Evolutionary conservation across 2,329 filamentous ascomycete genomes (phyloP).

Genomic region (Grosmannia huntii): DNA sequence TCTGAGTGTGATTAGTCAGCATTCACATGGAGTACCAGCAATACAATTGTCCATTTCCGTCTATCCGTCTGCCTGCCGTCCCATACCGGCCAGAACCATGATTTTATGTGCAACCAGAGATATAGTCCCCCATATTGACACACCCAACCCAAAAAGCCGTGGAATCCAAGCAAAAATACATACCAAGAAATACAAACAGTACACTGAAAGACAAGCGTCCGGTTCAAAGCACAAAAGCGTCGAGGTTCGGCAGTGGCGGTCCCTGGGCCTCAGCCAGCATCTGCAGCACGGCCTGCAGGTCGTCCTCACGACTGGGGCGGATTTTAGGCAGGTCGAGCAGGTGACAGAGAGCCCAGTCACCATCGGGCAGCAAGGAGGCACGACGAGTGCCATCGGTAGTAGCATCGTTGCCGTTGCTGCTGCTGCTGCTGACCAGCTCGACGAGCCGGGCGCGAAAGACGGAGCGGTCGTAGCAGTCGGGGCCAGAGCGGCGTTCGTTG

Average conservation of each 20-base stretch:
- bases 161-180: neutral
- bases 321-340: constrained; percentile 12
- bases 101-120: no score
- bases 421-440: constrained; percentile 5
- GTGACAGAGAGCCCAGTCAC: constrained; percentile 13
- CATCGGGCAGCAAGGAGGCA: constrained; percentile 11
- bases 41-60: no score
- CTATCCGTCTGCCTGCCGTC: no score
- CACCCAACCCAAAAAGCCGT: no score
- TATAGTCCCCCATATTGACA: no score
- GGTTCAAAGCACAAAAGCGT: neutral
- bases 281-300: constrained; percentile 3
- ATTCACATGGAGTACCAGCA: no score
- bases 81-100: no score
- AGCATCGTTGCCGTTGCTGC: no score
- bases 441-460: constrained; percentile 16
- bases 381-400: neutral
- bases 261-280: constrained; percentile 4
- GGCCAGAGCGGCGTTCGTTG: constrained; percentile 13
- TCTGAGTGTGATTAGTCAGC: no score
- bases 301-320: constrained; percentile 8
- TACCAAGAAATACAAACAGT: constrained; percentile 3
- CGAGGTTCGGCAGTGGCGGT: neutral
- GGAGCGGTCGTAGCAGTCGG: constrained; percentile 15
- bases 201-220: neutral